Evolutionary conservation across 129 eudicot genomes (phyloP), one percentile per base, ranked within the genome.

Genomic region (Centella asiatica): DNA sequence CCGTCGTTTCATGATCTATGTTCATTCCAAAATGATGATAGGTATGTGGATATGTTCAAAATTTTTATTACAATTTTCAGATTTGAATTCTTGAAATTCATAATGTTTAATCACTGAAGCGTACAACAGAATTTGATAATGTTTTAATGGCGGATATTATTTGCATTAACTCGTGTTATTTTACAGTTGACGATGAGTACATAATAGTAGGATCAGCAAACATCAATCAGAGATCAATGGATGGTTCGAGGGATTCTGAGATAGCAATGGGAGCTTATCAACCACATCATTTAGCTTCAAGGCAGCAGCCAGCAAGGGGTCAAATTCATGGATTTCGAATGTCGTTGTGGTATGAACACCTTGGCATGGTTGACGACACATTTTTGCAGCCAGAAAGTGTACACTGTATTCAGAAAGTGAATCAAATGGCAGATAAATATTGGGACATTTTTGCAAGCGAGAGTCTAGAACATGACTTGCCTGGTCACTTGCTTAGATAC

Each of bases 201-300:
- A 78, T 87, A 48, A 87, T 86, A 24, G 69, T 86, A 32, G 90
- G 95, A 76, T 86, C 95, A 0, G 95, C 95, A 74, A 86, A 86
- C 77, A 86, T 86, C 75, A 86, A 86, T 83, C 95, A 86, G 66
- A 71, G 95, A 63, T 86, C 95, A 32, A 87, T 87, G 95, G 95
- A 83, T 26, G 95, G 95, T n/a, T 75, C 88, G 2, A 56, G 90
- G 24, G 95, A 87, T 58, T 77, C 90, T 0, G 95, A 87, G 75
- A 87, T 87, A 65, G 87, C 90, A 6, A 87, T 83, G 90, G 95
- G 95, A 69, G 87, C 87, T 10, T 86, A 86, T 74, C 95, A 86
- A 69, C 90, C 95, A 4, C 69, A 83, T 37, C 83, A 87, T 42
- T 29, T 87, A 19, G 71, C 77, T 4, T 37, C 75, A 49, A 62